Conservation (phyloP, 495 filamentous ascomycete genomes). For the Alectoria sarmentosa region DNA sequence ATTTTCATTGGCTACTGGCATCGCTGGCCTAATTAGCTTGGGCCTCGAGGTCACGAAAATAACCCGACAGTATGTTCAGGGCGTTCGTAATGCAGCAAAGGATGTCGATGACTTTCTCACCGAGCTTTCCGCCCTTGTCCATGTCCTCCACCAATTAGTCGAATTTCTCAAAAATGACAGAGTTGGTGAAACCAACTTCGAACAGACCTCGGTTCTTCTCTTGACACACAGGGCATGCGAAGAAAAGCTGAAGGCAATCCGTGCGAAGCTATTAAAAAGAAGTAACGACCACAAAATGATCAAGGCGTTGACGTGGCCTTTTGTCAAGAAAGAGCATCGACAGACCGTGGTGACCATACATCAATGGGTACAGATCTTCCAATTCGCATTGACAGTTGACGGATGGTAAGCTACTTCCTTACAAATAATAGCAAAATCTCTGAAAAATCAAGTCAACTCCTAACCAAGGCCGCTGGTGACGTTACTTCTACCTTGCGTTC, state of each 20-base stretch:
- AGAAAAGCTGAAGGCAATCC: background rate
- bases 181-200: background rate
- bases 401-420: background rate
- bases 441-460: background rate
- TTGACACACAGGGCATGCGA: background rate
- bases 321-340: slow-evolving; percentile 4
- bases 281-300: background rate
- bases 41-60: no score
- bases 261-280: background rate
- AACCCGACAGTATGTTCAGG: no score
- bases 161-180: background rate
- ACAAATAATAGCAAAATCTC: background rate
- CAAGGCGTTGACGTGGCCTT: background rate
- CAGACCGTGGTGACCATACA: background rate
- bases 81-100: no score
- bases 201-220: slow-evolving; percentile 8
- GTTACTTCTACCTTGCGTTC: background rate
- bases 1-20: no score
- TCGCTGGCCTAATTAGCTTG: no score
- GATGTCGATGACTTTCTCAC: no score
- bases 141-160: no score
- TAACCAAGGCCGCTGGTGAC: background rate
- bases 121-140: no score
- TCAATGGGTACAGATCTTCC: background rate
- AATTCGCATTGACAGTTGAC: slow-evolving; percentile 6